phyloP scores from a whole-genome alignment of 768 basidiomycete genomes.

The Calocera cornea region DNA sequence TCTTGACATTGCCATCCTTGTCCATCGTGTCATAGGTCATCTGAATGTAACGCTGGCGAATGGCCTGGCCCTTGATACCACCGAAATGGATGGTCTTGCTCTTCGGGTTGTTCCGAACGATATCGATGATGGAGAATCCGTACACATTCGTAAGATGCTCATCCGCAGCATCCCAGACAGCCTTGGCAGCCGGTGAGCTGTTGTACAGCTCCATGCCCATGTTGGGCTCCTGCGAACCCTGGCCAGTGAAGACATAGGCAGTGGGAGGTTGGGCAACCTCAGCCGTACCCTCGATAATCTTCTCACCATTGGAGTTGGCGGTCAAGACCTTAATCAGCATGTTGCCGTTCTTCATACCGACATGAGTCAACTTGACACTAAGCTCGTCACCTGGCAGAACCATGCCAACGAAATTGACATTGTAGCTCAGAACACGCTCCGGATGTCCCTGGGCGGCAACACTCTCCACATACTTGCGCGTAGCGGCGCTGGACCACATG shows the following conservation, averaged over 20 bases:
- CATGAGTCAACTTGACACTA: slow-evolving; percentile 73
- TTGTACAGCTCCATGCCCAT: slow-evolving; percentile 99
- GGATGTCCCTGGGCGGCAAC: slow-evolving; percentile 88
- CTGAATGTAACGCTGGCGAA: slow-evolving; percentile 98
- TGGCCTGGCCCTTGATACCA: slow-evolving; percentile 96
- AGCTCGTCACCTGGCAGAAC: slow-evolving; percentile 83
- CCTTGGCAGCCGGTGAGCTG: slow-evolving; percentile 79
- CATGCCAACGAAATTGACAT: slow-evolving; percentile 96
- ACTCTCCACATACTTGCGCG: slow-evolving; percentile 81
- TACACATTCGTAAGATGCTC: slow-evolving; percentile 86
- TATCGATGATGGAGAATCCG: slow-evolving; percentile 96
- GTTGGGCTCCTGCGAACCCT: slow-evolving; percentile 93
- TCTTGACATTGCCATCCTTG: slow-evolving; percentile 91
- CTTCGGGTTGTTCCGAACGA: slow-evolving; percentile 97
- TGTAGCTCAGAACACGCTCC: slow-evolving; percentile 81
- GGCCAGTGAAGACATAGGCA: slow-evolving; percentile 95
- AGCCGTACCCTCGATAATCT: slow-evolving; percentile 81
- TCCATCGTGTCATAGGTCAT: slow-evolving; percentile 97
- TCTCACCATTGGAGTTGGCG: slow-evolving; percentile 70
- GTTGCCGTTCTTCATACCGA: slow-evolving; percentile 84
- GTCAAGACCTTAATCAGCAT: slow-evolving; percentile 85
- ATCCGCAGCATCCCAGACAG: slow-evolving; percentile 96
- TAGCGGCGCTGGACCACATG: slow-evolving; percentile 92
- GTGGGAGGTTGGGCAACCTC: slow-evolving; percentile 87
- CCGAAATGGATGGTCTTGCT: slow-evolving; percentile 98